Evolutionary conservation across 306 rosid species (phyloP).

Genomic region (Oxytropis ochrocephala): DNA sequence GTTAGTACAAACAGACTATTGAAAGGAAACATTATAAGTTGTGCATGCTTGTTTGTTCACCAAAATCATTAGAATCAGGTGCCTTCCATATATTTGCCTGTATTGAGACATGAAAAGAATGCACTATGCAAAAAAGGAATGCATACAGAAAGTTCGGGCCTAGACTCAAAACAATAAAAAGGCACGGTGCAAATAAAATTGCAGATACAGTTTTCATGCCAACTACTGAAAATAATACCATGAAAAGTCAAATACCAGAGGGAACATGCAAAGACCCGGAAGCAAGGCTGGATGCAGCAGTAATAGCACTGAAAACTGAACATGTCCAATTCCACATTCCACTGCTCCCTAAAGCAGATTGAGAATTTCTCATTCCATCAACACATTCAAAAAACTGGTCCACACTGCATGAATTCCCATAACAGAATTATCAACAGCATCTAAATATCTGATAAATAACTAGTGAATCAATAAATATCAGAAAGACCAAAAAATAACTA

Average conservation of each 20-base stretch:
- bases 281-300: conserved; percentile 96
- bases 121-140: not conserved
- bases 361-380: conserved; percentile 91
- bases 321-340: conserved; percentile 96
- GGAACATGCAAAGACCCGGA: conserved; percentile 78
- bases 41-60: not conserved
- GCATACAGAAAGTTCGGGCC: not conserved
- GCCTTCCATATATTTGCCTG: conserved; percentile 1
- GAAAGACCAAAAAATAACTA: not conserved
- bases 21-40: conserved; percentile 2
- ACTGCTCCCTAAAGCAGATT: conserved; percentile 80
- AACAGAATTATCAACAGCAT: conserved; percentile 21
- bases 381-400: conserved; percentile 96
- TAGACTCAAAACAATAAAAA: not conserved
- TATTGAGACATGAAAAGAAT: conserved; percentile 1
- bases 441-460: not conserved
- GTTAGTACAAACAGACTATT: conserved; percentile 12
- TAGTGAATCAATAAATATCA: not conserved
- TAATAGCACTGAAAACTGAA: conserved; percentile 92
- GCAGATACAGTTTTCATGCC: conserved; percentile 3
- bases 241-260: conserved; percentile 48
- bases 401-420: conserved; percentile 60
- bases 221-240: not conserved
- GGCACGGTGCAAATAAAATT: not conserved
- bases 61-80: not conserved